Evolutionary conservation across 2,329 filamentous ascomycete species (phyloP).

Genomic region (Colletotrichum sp.): DNA sequence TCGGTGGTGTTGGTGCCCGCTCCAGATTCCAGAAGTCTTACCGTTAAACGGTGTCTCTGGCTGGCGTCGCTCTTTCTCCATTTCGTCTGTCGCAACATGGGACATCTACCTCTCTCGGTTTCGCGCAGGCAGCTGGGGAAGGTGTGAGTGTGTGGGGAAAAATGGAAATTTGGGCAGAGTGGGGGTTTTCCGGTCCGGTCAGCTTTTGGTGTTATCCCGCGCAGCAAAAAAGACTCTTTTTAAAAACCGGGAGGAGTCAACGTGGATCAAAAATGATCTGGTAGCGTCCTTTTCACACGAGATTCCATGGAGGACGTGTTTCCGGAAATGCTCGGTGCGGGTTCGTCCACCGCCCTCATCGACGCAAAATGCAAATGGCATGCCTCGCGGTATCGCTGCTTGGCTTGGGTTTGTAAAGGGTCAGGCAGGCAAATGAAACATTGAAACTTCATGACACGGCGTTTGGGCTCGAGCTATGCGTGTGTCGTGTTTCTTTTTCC

Average conservation of each 20-base stretch:
- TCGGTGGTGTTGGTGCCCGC: constrained; percentile 90
- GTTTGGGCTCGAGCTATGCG: constrained; percentile 19
- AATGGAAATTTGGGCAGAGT: constrained; percentile 14
- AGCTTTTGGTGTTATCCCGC: constrained; percentile 19
- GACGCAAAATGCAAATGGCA: constrained; percentile 53
- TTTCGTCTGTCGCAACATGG: not conserved
- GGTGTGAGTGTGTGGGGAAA: not conserved
- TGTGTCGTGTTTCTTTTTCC: constrained; percentile 15
- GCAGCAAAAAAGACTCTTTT: constrained; percentile 9
- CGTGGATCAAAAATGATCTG: constrained; percentile 37
- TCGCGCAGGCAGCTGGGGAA: not conserved
- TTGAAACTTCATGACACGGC: constrained; percentile 40
- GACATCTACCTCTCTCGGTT: not conserved
- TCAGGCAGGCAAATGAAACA: constrained; percentile 57
- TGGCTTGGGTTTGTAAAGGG: constrained; percentile 51
- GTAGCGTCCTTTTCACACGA: constrained; percentile 25
- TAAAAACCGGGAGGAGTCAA: constrained; percentile 16
- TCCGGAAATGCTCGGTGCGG: not conserved
- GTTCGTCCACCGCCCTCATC: constrained; percentile 25
- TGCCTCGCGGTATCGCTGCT: constrained; percentile 37
- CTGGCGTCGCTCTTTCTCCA: constrained; percentile 2
- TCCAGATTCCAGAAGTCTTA: constrained; percentile 99
- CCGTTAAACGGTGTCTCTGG: constrained; percentile 69
- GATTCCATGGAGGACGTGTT: not conserved
- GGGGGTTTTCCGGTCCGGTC: constrained; percentile 15